Base-by-base conservation (phyloP, 768 basidiomycete species). In the Termitomyces bulborhizus region DNA sequence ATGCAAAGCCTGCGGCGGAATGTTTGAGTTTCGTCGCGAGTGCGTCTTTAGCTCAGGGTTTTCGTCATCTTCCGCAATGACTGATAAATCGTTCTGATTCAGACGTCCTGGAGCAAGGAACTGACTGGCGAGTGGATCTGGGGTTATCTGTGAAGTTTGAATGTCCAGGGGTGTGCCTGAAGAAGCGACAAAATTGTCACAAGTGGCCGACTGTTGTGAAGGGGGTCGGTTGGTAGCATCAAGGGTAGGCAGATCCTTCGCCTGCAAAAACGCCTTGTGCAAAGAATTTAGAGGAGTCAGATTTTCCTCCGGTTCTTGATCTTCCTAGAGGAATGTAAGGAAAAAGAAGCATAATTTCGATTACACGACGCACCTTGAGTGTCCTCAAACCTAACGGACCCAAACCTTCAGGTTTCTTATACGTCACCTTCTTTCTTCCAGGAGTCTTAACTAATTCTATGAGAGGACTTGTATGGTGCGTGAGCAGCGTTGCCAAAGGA, bases 391-490 rank as follows among this genome's bases (percentile, higher is more conserved):
- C 83, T 8, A 78, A 78, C 5, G 74, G 63, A 41, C 44, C 40
- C 4, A 53, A n/a, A 3, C 74, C 65, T 60, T 81, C 81, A 16
- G 78, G 73, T 60, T 77, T 80, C 60, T 76, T 80, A 3, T 73
- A 71, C 13, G 76, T 68, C 46, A 73, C 76, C 69, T 80, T 88
- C 68, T 81, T 89, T 43, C 89, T 80, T 31, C 87, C 84, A 13
- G 90, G 90, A 1, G 91, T 93, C 71, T 93, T 93, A 3, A 93
- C 82, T 16, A 93, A 77, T 51, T 92, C 88, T 41, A 90, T 84
- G 15, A 92, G 78, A 7, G 83, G 79, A 46, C 90, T 91, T 58
- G 13, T 12, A 32, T 24, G 53, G 61, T 21, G 57, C 48, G 15
- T 48, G 48, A 27, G 24, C 9, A 29, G 34, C 6, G 31, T 29